Base-by-base conservation (phyloP, 345 rosid species). In the Eucalyptus sp. region DNA sequence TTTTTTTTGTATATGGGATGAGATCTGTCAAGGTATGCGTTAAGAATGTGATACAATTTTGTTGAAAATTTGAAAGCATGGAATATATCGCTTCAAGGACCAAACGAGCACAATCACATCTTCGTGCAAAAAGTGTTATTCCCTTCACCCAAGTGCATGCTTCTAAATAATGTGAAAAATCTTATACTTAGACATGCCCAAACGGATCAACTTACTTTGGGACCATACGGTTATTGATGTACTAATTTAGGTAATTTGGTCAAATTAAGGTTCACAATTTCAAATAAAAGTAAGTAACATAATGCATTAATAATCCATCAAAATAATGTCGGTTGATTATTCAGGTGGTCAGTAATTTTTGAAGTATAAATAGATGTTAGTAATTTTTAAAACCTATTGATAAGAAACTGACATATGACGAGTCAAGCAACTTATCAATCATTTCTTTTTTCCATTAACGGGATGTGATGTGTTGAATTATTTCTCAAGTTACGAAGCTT, bases 401-500 rank as follows among this genome's bases (percentile, higher is more conserved):
- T 56, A 56, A 20, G 27, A 20, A 20, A 56, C 13, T 56, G 24
- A 56, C 62, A 20, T 9, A 56, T 5, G 62, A 56, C 1, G 0
- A 10, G 62, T 24, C 13, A 9, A 56, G 29, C 13, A 56, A 56
- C 62, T 56, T 56, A 22, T 0, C 12, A 2, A 9, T 56, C 1
- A 2, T 56, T 22, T 56, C 0, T 56, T 20, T 56, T 52, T 52
- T 17, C 58, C 62, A 56, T 54, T 24, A 56, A 56, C 13, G 0
- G 5, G 13, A 9, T 9, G 24, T 56, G 62, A 2, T 0, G 0
- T 52, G 56, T 52, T 52, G 7, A 52, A 52, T 52, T 18, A 52
- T 18, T 0, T 52, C 0, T 52, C 24, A 0, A 52, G 24, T 52
- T 52, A 52, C 0, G 10, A 52, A 52, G 0, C 24, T 18, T 0